Base-by-base conservation (phyloP, 352 stramenopile genomes). In the Pythium dissotocum region DNA sequence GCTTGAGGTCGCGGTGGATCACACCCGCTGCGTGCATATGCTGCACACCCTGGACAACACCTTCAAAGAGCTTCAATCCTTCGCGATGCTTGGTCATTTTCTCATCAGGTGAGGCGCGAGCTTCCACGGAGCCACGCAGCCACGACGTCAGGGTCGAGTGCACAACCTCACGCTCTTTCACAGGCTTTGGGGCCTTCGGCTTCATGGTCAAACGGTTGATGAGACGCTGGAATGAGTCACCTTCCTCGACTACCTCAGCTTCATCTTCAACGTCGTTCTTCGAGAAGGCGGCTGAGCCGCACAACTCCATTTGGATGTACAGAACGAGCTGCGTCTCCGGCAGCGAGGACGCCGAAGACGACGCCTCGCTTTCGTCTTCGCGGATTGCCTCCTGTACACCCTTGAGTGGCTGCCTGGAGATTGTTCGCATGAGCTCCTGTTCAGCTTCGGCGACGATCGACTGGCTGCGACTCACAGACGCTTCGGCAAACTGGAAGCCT, bases 271-370 rank as follows among this genome's bases (percentile, higher is more conserved):
- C 49, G 53, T 58, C 24, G 58, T 59, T 60, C 9, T 72, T 77
- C 10, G 28, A 32, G 26, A 54, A 14, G 6, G 54, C 69, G 2
- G 69, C 58, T 14, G 69, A 75, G 8, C 83, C 78, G 54, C 80
- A 91, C 21, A 90, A 30, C 61, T 90, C 83, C 82, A 93, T 92
- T 65, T 94, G 86, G 56, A 94, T 94, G 63, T 89, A 94, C 46
- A 93, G 53, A 14, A 82, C 81, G 55, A 89, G 67, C 56, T 83
- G 76, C 0, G 78, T 70, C 10, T 74, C 68, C 24, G 62, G 62
- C 35, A 51, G 46, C 1, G 18, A 53, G 1, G 57, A 70, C 1
- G 24, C 30, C 28, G 18, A 13, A 13, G 28, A 42, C 48, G 64
- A 46, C 24, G n/a, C 53, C 65, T 51, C 71, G 73, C 60, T 75